Conservation (phyloP, 805 yeast genomes). For the Nakazawaea laoshanensis region DNA sequence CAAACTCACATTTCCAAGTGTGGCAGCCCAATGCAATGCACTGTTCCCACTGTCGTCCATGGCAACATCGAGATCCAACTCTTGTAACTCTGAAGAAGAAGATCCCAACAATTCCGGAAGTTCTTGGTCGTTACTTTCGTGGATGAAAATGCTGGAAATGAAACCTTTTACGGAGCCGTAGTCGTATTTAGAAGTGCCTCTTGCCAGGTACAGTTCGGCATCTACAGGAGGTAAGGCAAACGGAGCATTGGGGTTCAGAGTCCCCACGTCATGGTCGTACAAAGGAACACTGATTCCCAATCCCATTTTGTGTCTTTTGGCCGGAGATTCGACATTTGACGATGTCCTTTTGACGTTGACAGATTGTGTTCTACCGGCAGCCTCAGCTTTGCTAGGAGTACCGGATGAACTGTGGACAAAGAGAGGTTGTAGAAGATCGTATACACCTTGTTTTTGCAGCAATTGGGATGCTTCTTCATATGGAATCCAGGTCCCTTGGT, state of each 20-base stretch:
- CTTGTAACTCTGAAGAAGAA: slow-evolving; percentile 19
- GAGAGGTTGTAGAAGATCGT: slow-evolving; percentile 42
- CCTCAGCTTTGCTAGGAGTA: slow-evolving; percentile 32
- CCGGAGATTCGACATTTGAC: slow-evolving; percentile 26
- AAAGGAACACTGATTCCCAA: slow-evolving; percentile 17
- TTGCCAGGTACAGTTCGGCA: slow-evolving; percentile 9
- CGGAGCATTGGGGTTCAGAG: slow-evolving; percentile 35
- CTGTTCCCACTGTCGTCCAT: slow-evolving; percentile 93
- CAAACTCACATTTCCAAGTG: slow-evolving; percentile 69
- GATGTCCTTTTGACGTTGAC: slow-evolving; percentile 9
- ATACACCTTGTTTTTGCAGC: slow-evolving; percentile 53
- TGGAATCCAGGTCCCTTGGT: slow-evolving; percentile 97
- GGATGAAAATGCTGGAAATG: slow-evolving; percentile 43
- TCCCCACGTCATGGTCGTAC: slow-evolving; percentile 27
- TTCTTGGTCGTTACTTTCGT: slow-evolving; percentile 23
- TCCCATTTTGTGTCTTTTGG: slow-evolving; percentile 23
- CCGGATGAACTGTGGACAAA: slow-evolving; percentile 32
- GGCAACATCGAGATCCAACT: slow-evolving; percentile 67
- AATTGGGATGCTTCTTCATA: slow-evolving; percentile 60
- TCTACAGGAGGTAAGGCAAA: slow-evolving; percentile 39
- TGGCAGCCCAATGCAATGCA: slow-evolving; percentile 93
- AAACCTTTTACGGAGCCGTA: slow-evolving; percentile 31
- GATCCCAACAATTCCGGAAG: slow-evolving; percentile 8
- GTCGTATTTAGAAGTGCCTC: slow-evolving; percentile 13
- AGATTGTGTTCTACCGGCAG: slow-evolving; percentile 8